Evolutionary conservation across 805 yeast species (phyloP), one percentile per base, ranked within the genome.

Genomic region (Kodamaea jinghongensis): DNA sequence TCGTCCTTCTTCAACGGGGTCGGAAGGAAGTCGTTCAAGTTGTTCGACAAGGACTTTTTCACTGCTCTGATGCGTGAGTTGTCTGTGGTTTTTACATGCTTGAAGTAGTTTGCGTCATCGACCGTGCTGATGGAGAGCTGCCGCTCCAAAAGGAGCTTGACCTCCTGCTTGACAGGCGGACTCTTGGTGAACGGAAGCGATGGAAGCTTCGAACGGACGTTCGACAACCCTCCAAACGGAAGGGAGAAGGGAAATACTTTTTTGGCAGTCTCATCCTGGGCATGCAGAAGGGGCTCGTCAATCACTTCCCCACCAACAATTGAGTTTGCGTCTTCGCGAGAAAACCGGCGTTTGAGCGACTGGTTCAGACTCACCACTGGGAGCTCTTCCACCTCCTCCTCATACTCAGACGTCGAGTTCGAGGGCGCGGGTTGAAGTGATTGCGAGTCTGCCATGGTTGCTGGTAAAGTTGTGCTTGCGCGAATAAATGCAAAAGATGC

Each of bases 1-100:
- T 75, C 74, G 43, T 52, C 38, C 25, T 60, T 62, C 6, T 67
- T 36, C 13, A 28, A 29, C 34, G 55, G 56, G 17, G 45, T 48
- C 2, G 73, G 71, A 5, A 67, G 37, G n/a, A 68, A 56, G 22
- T 67, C 69, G 37, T 65, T 61, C 23, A 77, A 57, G 34, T 71
- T 76, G 11, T 80, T 73, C 11, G 74, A 66, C 3, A 88, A 51
- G 1, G 86, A 76, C 43, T 78, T 76, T 47, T 76, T 78, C 36
- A 89, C 73, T 0, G 96, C 96, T 17, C 82, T 65, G 14, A 82
- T 58, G 38, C 93, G 71, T 1, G 81, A 79, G 51, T 83, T 81
- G 42, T 81, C 90, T 25, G 78, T 70, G 4, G 80, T 79, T 34
- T 75, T 76, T 31, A 72, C 65, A 41, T 75, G 66, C 38, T 65